A percentile compares a stretch with the other conserved stretches of the same genome.
Conservation (phyloP, 306 rosid species). For the Phaseolus lunatus region DNA sequence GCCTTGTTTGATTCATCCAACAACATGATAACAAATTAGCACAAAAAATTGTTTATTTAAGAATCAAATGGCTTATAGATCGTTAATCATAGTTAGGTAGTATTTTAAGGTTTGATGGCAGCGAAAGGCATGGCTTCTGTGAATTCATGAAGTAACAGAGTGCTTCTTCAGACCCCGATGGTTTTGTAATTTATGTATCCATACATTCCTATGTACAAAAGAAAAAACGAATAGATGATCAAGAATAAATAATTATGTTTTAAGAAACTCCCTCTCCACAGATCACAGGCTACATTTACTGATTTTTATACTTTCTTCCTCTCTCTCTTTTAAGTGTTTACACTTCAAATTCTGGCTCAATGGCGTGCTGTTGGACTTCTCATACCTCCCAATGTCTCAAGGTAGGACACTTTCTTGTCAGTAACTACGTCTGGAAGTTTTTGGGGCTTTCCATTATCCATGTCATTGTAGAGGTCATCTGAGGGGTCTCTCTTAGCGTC, state of each 20-base stretch:
- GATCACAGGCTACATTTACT: conserved; percentile 34
- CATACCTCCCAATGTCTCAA: conserved; percentile 75
- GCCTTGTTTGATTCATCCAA: neutral
- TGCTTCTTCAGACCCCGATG: conserved; percentile 50
- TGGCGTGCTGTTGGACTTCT: conserved; percentile 94
- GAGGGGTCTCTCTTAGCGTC: conserved; percentile 53
- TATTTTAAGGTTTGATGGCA: no score
- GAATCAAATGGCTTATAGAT: neutral
- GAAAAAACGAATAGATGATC: conserved; percentile 50
- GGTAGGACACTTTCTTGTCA: conserved; percentile 72
- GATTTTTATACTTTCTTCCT: conserved; percentile 39
- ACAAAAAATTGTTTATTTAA: neutral
- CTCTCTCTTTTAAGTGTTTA: conserved; percentile 38
- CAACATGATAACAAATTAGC: neutral
- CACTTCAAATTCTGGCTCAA: conserved; percentile 45
- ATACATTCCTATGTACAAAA: conserved; percentile 67
- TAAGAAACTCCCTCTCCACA: conserved; percentile 38
- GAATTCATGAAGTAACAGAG: conserved; percentile 39
- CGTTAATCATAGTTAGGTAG: no score
- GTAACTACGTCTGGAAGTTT: conserved; percentile 59
- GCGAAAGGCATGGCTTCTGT: neutral
- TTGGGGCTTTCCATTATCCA: conserved; percentile 54
- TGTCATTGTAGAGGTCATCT: conserved; percentile 53
- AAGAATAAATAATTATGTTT: conserved; percentile 51
- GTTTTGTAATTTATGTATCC: conserved; percentile 25